Base-by-base conservation (phyloP, 2,329 filamentous ascomycete species). In the Penicillium sp. region DNA sequence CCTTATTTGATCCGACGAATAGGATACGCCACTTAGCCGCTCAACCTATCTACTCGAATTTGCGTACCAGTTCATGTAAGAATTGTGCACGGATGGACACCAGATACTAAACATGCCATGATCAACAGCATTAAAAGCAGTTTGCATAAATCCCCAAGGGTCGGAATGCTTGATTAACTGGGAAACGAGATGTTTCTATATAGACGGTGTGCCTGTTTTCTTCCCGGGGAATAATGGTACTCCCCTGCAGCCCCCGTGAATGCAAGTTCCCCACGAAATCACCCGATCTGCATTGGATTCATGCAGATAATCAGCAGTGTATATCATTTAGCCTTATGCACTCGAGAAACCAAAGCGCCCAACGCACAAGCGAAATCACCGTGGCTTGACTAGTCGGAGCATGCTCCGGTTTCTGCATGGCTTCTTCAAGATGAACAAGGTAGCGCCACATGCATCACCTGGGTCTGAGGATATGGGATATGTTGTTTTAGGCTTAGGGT, bases 331-430 rank as follows among this genome's bases (percentile, higher is more conserved):
- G 42, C 45, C 4, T 24, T 24, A 24, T 38, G 26, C 14, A 14
- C 4, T 24, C 2, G 8, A 13, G 8, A 49, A 38, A 20, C 16
- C 10, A 26, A n/a, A 20, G 24, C 39, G 24, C 32, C 24, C n/a
- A 38, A 22, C 2, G 31, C 44, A n/a, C 31, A 31, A 32, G 32
- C 4, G 8, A 35, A 56, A 46, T 22, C 22, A 34, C 32, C 4
- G 44, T 50, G 49, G 53, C 57, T 58, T 58, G 47, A 26, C 29
- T 60, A 56, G 53, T 53, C 58, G 58, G 58, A 59, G 56, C 26
- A 49, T 49, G 13, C 58, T 60, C 58, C 58, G 35, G 9, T 43
- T 52, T 38, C 45, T 44, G 32, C 39, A 45, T 50, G 29, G 24
- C n/a, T 46, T 47, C 47, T 55, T 52, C 47, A 51, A n/a, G 14